These are phyloP conservation scores for Metahyphopichia silvanorum DNA, from an alignment of 805 yeast genomes.

Conservation along the genomic window DNA sequence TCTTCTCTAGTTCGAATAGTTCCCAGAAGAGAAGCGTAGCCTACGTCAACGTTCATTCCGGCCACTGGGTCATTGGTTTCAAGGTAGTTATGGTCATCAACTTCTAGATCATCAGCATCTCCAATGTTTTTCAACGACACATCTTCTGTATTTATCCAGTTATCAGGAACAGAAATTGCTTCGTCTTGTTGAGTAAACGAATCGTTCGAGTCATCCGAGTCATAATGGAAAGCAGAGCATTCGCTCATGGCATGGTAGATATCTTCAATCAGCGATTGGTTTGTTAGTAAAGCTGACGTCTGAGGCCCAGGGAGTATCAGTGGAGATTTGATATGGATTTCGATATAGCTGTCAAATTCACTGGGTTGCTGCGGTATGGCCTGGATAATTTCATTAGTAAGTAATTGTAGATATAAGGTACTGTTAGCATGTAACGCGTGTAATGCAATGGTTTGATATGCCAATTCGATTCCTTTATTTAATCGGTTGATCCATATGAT, in stretches of 20 bases:
- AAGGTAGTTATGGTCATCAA: conserved; percentile 13
- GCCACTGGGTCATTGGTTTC: conserved; percentile 10
- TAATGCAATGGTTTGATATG: conserved; percentile 30
- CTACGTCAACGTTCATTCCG: conserved; percentile 42
- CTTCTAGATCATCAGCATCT: conserved; percentile 36
- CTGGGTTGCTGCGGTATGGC: conserved; percentile 7
- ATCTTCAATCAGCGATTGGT: no score
- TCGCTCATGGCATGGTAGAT: conserved; percentile 32
- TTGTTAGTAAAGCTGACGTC: no score
- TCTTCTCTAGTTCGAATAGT: conserved; percentile 23
- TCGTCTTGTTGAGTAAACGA: no score
- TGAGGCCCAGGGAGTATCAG: no score
- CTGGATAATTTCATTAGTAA: conserved; percentile 15
- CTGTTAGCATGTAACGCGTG: conserved; percentile 26
- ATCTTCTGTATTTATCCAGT: conserved; percentile 16
- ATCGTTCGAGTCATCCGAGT: conserved; percentile 22
- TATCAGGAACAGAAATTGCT: conserved; percentile 19
- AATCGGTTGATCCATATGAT: conserved; percentile 24
- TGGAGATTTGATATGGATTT: no score
- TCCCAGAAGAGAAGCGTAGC: conserved; percentile 34
- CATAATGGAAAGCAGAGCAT: conserved; percentile 38
- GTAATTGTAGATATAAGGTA: conserved; percentile 29
- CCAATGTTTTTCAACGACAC: conserved; percentile 20
- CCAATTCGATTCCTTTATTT: conserved; percentile 27
- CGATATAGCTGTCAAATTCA: no score